A percentile compares a stretch with the other conserved stretches of the same genome.
These are phyloP conservation scores for Tothia fuscella DNA, from an alignment of 2,329 filamentous ascomycete species.

Conservation along the genomic window DNA sequence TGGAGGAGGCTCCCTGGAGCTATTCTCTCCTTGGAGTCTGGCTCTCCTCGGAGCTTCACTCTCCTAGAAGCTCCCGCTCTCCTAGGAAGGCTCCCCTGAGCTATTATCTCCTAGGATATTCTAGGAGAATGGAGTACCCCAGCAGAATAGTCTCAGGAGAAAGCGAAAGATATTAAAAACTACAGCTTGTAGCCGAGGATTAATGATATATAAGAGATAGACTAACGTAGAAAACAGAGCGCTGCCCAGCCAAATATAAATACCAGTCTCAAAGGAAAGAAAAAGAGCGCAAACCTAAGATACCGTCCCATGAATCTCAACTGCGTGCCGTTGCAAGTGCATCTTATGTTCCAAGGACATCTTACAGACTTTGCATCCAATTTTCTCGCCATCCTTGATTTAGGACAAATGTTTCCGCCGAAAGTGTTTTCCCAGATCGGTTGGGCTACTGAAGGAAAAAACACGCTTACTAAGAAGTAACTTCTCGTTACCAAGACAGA, in stretches of 20 bases:
- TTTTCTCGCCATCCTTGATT: slow-evolving; percentile 7
- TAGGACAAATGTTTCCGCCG: slow-evolving; percentile 7
- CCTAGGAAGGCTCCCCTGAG: no score
- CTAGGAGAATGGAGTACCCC: no score
- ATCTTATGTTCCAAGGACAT: slow-evolving; percentile 4
- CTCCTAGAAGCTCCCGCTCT: no score
- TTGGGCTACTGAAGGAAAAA: slow-evolving; percentile 3
- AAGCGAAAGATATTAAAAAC: no score
- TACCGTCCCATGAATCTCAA: slow-evolving; percentile 5
- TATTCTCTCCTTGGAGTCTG: no score
- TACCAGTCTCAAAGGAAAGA: neutral
- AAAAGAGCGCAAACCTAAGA: neutral
- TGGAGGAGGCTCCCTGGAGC: no score
- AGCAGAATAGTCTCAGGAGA: no score
- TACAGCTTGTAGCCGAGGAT: no score
- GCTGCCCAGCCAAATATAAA: neutral
- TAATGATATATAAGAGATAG: no score
- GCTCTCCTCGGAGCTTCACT: no score
- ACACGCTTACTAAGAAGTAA: neutral
- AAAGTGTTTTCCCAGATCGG: slow-evolving; percentile 9
- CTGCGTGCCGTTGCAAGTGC: slow-evolving; percentile 1
- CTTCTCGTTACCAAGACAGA: slow-evolving; percentile 13
- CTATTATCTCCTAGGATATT: no score
- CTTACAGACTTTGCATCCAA: slow-evolving; percentile 4
- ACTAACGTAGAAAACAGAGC: no score